Percentiles rank a stretch among this genome's conserved stretches.
phyloP scores from a whole-genome alignment of 495 filamentous ascomycete genomes.

The Neurospora discreta region DNA sequence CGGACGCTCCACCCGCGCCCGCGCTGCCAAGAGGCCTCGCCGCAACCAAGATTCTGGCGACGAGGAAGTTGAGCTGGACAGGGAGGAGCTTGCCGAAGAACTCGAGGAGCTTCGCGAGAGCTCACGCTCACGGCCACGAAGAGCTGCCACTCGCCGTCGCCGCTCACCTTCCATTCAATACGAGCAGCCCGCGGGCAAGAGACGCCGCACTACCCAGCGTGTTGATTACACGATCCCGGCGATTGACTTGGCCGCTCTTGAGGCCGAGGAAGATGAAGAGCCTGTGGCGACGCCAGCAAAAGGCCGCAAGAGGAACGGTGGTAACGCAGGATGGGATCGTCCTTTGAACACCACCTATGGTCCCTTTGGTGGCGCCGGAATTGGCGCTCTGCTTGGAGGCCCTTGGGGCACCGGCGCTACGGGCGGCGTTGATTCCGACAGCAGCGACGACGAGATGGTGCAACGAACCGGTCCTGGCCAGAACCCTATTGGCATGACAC shows the following conservation, averaged over 20 bases:
- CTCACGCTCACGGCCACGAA: conserved; percentile 36
- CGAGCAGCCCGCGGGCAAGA: conserved; percentile 28
- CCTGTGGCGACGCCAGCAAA: conserved; percentile 59
- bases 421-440: conserved; percentile 82
- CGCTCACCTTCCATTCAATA: conserved; percentile 49
- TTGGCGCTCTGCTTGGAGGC: conserved; percentile 59
- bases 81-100: conserved; percentile 72
- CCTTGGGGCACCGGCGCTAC: conserved; percentile 66
- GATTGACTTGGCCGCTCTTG: conserved; percentile 54
- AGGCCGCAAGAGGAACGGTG: conserved; percentile 42
- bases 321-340: conserved; percentile 51
- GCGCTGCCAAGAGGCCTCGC: conserved; percentile 28
- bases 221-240: conserved; percentile 52
- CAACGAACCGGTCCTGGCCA: conserved; percentile 49
- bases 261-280: conserved; percentile 55
- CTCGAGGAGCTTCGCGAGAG: conserved; percentile 50
- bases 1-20: conserved; percentile 23
- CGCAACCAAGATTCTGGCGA: conserved; percentile 31
- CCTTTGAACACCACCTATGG: conserved; percentile 77
- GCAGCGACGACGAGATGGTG: conserved; percentile 82
- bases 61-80: conserved; percentile 53
- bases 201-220: conserved; percentile 27
- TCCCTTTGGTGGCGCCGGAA: conserved; percentile 79
- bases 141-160: conserved; percentile 29
- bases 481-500: conserved; percentile 56